Evolutionary conservation across 345 rosid genomes (phyloP), one percentile per base, ranked within the genome.

Genomic region (Linum lewisii): DNA sequence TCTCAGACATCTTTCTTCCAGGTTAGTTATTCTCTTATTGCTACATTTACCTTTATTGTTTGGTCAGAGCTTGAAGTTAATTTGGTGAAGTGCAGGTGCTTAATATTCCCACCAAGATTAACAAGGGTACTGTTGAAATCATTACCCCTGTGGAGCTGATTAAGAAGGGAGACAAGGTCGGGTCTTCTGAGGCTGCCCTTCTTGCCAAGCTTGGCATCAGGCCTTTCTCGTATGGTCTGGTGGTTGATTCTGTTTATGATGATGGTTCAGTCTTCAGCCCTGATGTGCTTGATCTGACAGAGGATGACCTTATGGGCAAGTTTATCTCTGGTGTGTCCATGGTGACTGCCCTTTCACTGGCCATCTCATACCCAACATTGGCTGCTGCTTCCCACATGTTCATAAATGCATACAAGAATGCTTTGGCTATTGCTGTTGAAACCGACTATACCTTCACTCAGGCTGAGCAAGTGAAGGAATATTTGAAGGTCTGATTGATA

Each of bases 81-180:
- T 42, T 42, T 16, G 15, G 47, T 6, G 14, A 11, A 42, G 15
- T 16, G 47, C 47, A 42, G 47, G 47, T 42, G 16, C 47, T 42
- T 42, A 42, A 42, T 16, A 42, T 42, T 42, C 47, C 47, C 47
- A 42, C 47, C 47, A 42, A 42, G 47, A 42, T 42, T 45, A 69
- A 69, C 64, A 69, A 63, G 34, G 73, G 73, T 20, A 58, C 73
- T 38, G 68, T 69, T 25, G 73, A 69, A 58, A 69, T 69, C 38
- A 22, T 63, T 24, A 63, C 64, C 11, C 64, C 73, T 26, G 73
- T 69, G 37, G 64, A 69, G 24, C 21, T 69, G 37, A 59, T 62
- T 15, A 58, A 69, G 64, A 69, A 69, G 64, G 73, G 73, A 10
- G 73, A 69, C 20, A 69, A 63, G 32, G 73, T 69, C 21, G 73